Evolutionary conservation across 106 monocot genomes (phyloP), one percentile per base, ranked within the genome.

Genomic region (Dioscorea zingiberensis): DNA sequence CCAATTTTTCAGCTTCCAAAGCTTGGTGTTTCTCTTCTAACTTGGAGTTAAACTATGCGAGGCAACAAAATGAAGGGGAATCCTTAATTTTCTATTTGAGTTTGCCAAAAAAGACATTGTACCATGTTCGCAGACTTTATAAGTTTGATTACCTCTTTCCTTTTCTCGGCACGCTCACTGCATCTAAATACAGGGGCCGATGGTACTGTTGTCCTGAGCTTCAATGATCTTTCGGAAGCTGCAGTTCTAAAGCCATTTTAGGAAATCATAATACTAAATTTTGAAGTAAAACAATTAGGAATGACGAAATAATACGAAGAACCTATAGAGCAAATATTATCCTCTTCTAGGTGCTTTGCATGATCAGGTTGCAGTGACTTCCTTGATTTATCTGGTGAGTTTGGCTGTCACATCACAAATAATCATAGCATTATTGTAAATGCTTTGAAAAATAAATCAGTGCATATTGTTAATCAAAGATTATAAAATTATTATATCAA

Each of bases 161-260:
- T 75, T 64, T 85, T 95, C 74, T 91, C 91, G n/a, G 85, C 91
- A 32, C 95, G 87, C 27, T 88, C 83, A 60, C 59, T 83, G 67
- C 81, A 85, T 64, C 87, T 80, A 71, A 95, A 95, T 54, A 26
- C 73, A 69, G 95, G 95, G 22, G 81, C 87, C 60, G 74, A 56
- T 46, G 77, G 71, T n/a, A 75, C 67, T 24, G 85, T 90, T 47
- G 30, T 72, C 60, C 68, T 87, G 64, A 69, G 45, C 60, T 87
- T 87, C 56, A 65, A 60, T 47, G 71, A 59, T 78, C 60, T 80
- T 7, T 69, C 54, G 19, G 80, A 83, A 78, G 83, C 65, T 7
- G 78, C 58, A 66, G 71, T 75, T 72, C 77, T 88, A 32, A 21
- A 47, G 27, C 69, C 54, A 21, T 27, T 53, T 73, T 15, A 80